Conservation (phyloP, 2,329 filamentous ascomycete species). For the Colletotrichum sp. region DNA sequence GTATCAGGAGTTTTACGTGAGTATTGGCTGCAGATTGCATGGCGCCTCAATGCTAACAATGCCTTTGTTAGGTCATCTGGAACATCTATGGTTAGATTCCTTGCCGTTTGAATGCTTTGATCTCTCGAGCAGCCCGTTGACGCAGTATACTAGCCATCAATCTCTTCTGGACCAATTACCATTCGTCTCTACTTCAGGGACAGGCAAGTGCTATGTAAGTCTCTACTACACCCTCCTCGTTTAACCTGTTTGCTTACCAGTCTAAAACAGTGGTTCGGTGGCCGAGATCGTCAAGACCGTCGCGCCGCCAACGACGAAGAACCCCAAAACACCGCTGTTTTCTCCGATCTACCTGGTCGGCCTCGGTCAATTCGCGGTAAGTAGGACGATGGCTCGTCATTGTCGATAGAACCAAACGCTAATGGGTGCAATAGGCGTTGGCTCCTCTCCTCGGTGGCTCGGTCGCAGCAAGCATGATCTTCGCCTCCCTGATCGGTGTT, state of each 20-base stretch:
- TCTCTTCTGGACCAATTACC: conserved; percentile 6
- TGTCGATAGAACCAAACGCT: neutral
- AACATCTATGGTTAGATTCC: neutral
- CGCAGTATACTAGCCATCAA: neutral
- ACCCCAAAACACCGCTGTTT: neutral
- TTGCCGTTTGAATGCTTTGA: neutral
- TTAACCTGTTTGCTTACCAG: neutral
- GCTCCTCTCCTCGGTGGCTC: neutral
- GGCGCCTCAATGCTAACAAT: neutral
- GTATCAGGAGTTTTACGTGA: neutral
- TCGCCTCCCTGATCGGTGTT: neutral
- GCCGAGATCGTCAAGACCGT: neutral
- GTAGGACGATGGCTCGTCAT: fast-evolving
- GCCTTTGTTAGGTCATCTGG: neutral
- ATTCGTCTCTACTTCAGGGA: neutral
- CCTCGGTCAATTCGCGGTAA: neutral
- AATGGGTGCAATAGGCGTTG: neutral
- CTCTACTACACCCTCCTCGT: fast-evolving
- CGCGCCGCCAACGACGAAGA: neutral
- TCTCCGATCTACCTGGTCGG: neutral
- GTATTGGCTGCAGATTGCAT: fast-evolving
- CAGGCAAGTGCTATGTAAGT: neutral
- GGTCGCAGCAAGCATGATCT: neutral
- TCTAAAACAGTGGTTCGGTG: neutral
- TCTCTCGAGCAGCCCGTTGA: neutral